Conservation (phyloP, 352 stramenopile genomes). For the Pythium myriotylum region DNA sequence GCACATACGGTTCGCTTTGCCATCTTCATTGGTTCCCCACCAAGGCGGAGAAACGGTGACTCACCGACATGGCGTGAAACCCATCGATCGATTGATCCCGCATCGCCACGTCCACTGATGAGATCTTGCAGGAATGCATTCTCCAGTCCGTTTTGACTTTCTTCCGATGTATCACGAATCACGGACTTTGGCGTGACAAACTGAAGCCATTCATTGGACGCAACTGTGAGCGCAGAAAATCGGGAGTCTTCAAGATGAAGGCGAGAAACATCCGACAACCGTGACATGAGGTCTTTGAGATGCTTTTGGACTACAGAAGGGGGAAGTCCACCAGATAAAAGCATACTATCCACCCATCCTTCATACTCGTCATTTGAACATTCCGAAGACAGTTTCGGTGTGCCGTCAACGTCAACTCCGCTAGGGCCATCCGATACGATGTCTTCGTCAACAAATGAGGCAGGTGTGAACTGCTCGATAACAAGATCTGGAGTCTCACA, state of each 20-base stretch:
- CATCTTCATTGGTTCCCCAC: constrained; percentile 87
- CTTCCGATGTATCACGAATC: constrained; percentile 6
- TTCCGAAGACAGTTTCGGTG: constrained; percentile 55
- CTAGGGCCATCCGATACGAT: constrained; percentile 35
- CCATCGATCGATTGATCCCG: constrained; percentile 67
- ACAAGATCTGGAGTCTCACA: constrained; percentile 64
- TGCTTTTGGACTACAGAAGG: constrained; percentile 57
- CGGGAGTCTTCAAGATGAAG: constrained; percentile 7
- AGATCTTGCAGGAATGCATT: constrained; percentile 71
- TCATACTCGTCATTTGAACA: constrained; percentile 81
- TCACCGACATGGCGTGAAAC: constrained; percentile 84
- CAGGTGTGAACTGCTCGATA: constrained; percentile 37
- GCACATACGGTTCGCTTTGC: constrained; percentile 82
- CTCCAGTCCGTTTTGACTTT: constrained; percentile 20
- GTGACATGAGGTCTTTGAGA: constrained; percentile 59
- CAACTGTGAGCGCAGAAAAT: constrained; percentile 35
- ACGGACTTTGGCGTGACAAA: constrained; percentile 64
- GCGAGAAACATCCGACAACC: constrained; percentile 44
- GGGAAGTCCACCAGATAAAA: constrained; percentile 79
- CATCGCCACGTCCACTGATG: constrained; percentile 61
- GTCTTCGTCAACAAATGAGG: constrained; percentile 35
- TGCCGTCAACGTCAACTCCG: constrained; percentile 28
- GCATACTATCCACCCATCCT: constrained; percentile 72
- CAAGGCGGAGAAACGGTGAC: constrained; percentile 77
- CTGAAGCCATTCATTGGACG: constrained; percentile 55